phyloP scores from a whole-genome alignment of 371 early-diverging fungal genomes.

The Lichtheimia ornata region DNA sequence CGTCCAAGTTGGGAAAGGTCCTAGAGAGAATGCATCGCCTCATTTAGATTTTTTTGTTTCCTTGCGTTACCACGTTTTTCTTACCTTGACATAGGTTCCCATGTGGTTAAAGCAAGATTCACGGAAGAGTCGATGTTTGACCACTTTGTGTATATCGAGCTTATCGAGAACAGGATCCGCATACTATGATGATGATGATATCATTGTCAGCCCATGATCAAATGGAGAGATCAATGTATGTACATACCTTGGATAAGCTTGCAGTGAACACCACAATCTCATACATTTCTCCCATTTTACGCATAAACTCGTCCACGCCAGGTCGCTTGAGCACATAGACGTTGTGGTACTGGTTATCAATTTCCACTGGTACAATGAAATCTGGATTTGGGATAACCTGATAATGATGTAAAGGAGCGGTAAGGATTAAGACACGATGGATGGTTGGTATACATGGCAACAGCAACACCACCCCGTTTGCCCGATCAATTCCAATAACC shows the following conservation, averaged over 20 bases:
- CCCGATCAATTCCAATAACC: background rate
- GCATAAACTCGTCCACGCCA: constrained; percentile 91
- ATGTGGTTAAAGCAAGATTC: constrained; percentile 94
- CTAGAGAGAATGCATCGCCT: constrained; percentile 27
- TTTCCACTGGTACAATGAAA: constrained; percentile 86
- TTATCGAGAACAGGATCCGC: constrained; percentile 96
- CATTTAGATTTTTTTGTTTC: background rate
- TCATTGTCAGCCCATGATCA: background rate
- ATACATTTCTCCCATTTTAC: constrained; percentile 82
- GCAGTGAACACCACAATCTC: constrained; percentile 98
- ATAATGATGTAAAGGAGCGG: constrained; percentile 6
- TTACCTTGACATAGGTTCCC: constrained; percentile 95
- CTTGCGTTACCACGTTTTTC: background rate
- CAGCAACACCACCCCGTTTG: background rate
- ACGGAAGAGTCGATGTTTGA: constrained; percentile 91
- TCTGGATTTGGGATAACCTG: constrained; percentile 82
- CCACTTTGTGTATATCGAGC: constrained; percentile 83
- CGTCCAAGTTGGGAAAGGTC: constrained; percentile 86
- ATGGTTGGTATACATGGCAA: background rate
- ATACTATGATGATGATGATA: constrained; percentile 67
- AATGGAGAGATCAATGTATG: background rate
- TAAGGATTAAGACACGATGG: background rate
- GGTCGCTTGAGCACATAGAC: constrained; percentile 96
- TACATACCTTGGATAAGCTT: constrained; percentile 83
- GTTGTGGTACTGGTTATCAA: constrained; percentile 89